Conservation (phyloP, 2,329 filamentous ascomycete genomes). For the Colletotrichum aenigma region DNA sequence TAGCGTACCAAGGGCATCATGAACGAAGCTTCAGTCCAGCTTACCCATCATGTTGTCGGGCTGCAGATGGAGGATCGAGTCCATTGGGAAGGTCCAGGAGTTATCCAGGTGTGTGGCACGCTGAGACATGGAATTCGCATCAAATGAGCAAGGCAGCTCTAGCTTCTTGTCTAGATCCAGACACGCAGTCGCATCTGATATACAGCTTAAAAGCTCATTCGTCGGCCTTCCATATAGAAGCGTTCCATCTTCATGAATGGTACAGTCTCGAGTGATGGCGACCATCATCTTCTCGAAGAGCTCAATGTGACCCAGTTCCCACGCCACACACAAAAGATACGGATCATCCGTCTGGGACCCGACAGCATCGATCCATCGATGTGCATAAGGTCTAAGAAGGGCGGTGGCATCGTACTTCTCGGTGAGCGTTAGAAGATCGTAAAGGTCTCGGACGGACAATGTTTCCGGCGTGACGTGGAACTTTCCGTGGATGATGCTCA, state of each 20-base stretch:
- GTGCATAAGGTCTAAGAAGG: background rate
- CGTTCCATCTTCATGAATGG: background rate
- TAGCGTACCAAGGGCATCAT: background rate
- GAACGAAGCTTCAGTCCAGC: background rate
- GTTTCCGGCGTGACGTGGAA: background rate
- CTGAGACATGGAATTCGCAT: background rate
- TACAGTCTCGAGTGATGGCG: background rate
- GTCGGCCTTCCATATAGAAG: background rate
- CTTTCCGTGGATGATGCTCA: slow-evolving; percentile 33
- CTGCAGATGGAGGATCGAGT: background rate
- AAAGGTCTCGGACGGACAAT: background rate
- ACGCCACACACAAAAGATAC: background rate
- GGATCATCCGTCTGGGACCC: background rate
- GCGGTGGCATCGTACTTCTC: background rate
- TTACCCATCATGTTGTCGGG: background rate
- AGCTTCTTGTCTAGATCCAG: background rate
- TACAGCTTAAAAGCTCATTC: background rate
- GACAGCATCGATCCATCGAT: background rate
- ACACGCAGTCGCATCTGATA: background rate
- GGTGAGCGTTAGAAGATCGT: background rate
- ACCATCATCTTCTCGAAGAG: background rate
- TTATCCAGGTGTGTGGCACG: background rate
- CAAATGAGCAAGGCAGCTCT: background rate
- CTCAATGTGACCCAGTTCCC: background rate
- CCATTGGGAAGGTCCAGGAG: background rate